Evolutionary conservation across 352 stramenopile genomes (phyloP), one percentile per base, ranked within the genome.

Genomic region (Pythium periplocum): DNA sequence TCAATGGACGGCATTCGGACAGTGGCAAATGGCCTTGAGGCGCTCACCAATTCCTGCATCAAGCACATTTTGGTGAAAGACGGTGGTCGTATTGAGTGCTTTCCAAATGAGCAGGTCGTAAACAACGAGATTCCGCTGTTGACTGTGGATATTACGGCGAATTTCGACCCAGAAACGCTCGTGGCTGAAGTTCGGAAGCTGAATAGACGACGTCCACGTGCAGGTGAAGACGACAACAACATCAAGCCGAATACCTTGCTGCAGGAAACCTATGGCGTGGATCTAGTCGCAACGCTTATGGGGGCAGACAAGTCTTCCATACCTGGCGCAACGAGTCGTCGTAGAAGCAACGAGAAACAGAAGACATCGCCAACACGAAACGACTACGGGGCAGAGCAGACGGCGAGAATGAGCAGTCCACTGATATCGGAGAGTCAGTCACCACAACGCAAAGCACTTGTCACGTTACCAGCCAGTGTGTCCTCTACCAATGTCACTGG

Each of bases 221-320:
- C 17, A 26, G 17, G 17, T 26, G 17, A 26, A 26, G 17, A 26
- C 17, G 17, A 26, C 17, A 26, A 26, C 17, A 26, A 26, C 17
- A 26, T 26, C 17, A 26, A 26, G 17, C 17, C 1, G 11, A 50
- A 64, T 42, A n/a, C 57, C 9, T 43, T 56, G 11, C 47, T 91
- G 3, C 46, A 79, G 51, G 71, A 86, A 33, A 82, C 81, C 43
- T 88, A 92, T 43, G 78, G 78, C 7, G 56, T 81, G 6, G 78
- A 90, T 39, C 70, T 92, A 9, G 76, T 87, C 4, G 51, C 40
- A n/a, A 43, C 54, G 3, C 53, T 71, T n/a, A 61, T 74, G 57
- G 48, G 59, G 3, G 52, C 38, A 26, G 38, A 43, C 38, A 43
- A 43, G 38, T 43, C 38, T 43, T 43, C 38, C 38, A 43, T 43